Evolutionary conservation across 352 stramenopile species (phyloP).

Genomic region (Blastocystis sp.): DNA sequence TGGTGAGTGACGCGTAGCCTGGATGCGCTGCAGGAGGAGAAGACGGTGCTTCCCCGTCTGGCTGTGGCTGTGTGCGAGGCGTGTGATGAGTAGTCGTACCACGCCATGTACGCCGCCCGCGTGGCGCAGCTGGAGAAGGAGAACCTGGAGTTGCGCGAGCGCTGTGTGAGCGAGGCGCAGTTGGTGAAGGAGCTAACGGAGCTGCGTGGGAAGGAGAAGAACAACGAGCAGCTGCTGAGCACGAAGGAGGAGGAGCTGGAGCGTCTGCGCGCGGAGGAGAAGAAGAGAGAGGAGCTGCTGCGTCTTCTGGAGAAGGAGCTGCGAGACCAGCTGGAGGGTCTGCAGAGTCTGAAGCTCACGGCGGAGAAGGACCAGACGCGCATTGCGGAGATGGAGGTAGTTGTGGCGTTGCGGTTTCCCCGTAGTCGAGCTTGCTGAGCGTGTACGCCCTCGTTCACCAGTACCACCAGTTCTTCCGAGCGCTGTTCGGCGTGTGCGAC

Average conservation of each 20-base stretch:
- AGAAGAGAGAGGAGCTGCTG: background rate
- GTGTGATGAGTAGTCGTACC: background rate
- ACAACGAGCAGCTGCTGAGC: background rate
- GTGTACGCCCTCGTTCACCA: background rate
- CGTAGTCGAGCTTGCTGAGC: background rate
- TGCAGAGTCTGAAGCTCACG: background rate
- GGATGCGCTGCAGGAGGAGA: background rate
- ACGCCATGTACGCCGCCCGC: background rate
- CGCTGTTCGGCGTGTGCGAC: background rate
- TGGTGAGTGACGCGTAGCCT: background rate
- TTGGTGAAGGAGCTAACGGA: background rate
- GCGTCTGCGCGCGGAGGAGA: background rate
- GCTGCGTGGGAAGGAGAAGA: background rate
- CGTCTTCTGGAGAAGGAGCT: background rate
- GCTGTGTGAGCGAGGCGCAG: background rate
- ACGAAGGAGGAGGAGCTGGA: background rate
- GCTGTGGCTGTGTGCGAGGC: background rate
- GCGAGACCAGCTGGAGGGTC: background rate
- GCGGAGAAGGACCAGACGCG: background rate
- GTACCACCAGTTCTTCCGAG: background rate
- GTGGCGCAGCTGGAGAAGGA: slow-evolving; percentile 37
- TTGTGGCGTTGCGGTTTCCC: background rate
- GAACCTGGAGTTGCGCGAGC: background rate
- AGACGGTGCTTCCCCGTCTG: background rate
- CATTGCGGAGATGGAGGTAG: background rate